Evolutionary conservation across 2,329 filamentous ascomycete genomes (phyloP), one percentile per base, ranked within the genome.

Genomic region (Pestalotiopsis fici): DNA sequence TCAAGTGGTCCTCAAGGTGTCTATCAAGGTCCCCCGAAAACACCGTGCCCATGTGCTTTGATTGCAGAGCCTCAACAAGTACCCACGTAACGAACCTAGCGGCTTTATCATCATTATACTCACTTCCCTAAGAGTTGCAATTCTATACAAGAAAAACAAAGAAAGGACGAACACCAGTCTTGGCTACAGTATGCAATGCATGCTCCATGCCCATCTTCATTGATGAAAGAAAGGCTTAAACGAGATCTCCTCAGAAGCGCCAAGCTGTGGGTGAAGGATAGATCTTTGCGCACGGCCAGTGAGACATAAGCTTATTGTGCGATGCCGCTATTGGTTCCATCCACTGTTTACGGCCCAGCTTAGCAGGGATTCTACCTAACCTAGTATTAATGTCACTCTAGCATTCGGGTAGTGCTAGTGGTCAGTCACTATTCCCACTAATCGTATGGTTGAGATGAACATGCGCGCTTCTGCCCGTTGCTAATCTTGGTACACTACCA

Each of bases 1-100:
- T 25, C 21, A 47, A 43, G 37, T 62, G 59, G n/a, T 12, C 59
- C n/a, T 62, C 59, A 62, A 62, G 59, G 59, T 62, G 59, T 43
- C 59, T 37, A 11, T 21, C 59, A 62, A 27, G 59, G 59, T 62
- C 12, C 37, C 28, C 23, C 21, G 4, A 23, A 25, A 25, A 47
- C 35, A 21, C 21, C 5, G 12, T 15, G 18, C n/a, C 39, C 39
- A 43, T 35, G 31, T 27, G 27, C 11, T 27, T 12, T 18, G 28
- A 23, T 15, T 35, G 27, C 27, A 60, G 28, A 37, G n/a, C 28
- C 31, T 18, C 31, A 60, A 37, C 11, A 37, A 28, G 25, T 2
- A 5, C 21, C 1, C 23, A 6, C 27, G 13, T 57, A 3, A 11
- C 55, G 13, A 28, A 27, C 13, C 2, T 5, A 12, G 12, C 11